phyloP scores from a whole-genome alignment of 108 stramenopile genomes.

The Pseudonitzschia multiseries region DNA sequence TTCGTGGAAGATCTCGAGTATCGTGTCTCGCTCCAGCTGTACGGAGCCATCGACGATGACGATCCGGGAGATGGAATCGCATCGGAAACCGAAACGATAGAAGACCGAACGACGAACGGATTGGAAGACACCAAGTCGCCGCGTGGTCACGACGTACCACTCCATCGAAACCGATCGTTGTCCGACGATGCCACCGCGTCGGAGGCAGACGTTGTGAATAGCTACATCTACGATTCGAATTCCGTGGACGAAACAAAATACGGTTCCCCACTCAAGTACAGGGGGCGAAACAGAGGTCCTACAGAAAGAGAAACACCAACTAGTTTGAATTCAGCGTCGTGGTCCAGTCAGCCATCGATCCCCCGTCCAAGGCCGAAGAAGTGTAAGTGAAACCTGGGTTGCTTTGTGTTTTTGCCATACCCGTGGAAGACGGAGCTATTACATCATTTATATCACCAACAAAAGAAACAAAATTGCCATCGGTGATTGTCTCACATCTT shows the following conservation, averaged over 20 bases:
- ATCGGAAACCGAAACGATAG: not conserved
- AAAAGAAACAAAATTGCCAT: not conserved
- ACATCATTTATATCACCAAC: not conserved
- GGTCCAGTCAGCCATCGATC: conserved; percentile 12
- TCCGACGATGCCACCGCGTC: conserved; percentile 12
- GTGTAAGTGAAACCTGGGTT: conserved; percentile 29
- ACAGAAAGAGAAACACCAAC: conserved; percentile 7
- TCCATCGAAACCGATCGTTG: not conserved
- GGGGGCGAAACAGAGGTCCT: not conserved
- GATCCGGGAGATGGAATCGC: conserved; percentile 3
- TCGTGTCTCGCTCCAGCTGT: conserved; percentile 56
- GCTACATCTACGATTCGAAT: conserved; percentile 12
- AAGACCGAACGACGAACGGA: conserved; percentile 16
- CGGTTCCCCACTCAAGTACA: conserved; percentile 11
- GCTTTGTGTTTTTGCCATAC: not conserved
- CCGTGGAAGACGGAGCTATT: not conserved
- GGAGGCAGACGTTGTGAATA: not conserved
- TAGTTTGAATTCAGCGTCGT: conserved; percentile 7
- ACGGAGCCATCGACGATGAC: conserved; percentile 36
- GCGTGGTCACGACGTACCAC: conserved; percentile 9
- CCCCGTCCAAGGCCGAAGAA: conserved; percentile 40
- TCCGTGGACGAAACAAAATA: conserved; percentile 10
- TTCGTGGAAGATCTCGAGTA: conserved; percentile 76
- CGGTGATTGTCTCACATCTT: not conserved
- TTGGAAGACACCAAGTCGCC: conserved; percentile 11